Base-by-base conservation (phyloP, 345 rosid species). In the Rhodomyrtus tomentosa region DNA sequence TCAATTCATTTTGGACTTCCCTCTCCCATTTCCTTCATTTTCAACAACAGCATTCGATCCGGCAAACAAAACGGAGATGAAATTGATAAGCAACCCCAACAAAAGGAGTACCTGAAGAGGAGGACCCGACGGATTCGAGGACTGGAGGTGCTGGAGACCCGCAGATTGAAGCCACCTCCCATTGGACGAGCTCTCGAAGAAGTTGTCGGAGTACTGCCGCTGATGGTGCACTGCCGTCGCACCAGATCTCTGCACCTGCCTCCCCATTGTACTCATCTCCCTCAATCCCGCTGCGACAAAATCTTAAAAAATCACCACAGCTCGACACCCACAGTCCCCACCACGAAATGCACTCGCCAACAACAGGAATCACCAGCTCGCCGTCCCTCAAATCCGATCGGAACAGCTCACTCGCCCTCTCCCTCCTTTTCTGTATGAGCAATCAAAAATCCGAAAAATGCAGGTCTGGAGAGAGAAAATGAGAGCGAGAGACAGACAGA, bases 91-190 rank as follows among this genome's bases (percentile, higher is more conserved):
- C 21, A 58, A 40, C 7, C 40, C 54, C 13, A 36, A 18, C 9
- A 16, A 29, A 81, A 56, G 18, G 40, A 52, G 21, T 51, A 92
- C 95, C 95, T 92, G 96, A 68, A 91, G 93, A 29, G 95, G 84
- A 85, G 95, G 93, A 40, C 89, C 84, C 9, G 90, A 85, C 54
- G 87, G 88, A 84, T 88, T 85, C 55, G 95, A 87, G 83, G 93
- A 87, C 20, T 93, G 96, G 15, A 96, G 93, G 79, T 96, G 96
- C 88, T 94, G 99, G 55, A 96, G 93, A 45, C 99, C 98, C 52
- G 93, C 91, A 8, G 99, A 95, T 86, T 96, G 99, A 82, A 96
- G 97, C 99, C 98, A 96, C 86, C 97, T 87, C 52, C 93, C 96
- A 87, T 93, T 96, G 40, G 98, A 92, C 20, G 97, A 89, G 86